Base-by-base conservation (phyloP, 1,284 basidiomycete species). In the Golubevia pallescens region DNA sequence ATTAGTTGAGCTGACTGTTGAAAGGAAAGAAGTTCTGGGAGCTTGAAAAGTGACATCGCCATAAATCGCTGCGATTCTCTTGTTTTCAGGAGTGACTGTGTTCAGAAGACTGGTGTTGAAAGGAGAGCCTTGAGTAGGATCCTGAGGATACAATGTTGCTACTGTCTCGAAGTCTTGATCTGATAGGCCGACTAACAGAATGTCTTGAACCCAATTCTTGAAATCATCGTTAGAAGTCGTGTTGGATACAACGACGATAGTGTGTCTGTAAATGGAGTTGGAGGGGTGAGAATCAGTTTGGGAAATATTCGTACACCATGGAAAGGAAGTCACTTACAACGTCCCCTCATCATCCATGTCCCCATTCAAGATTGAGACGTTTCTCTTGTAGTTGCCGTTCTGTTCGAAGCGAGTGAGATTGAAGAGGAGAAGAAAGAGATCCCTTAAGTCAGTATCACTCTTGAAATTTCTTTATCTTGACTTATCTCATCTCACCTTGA, bases 31-130 rank as follows among this genome's bases (percentile, higher is more conserved):
- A 16, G 89, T 82, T n/a, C 89, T 86, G 1, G 89, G 88, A 0
- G 86, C 89, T 62, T 90, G 89, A 84, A 91, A 90, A 0, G 88
- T 85, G 0, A 86, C 77, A 67, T 90, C 90, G 0, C 89, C 90
- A 54, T 86, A 86, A 66, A 90, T 77, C 0, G 89, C 86, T 6
- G 90, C 87, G 1, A 90, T 71, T 21, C 90, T 86, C 78, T 90
- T 90, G 83, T 86, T 90, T 67, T 90, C 86, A 0, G 88, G 88
- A 0, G 88, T 87, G 7, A 90, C 65, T 0, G 85, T 86, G 65
- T 89, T 88, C 3, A 86, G 55, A 34, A 82, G 66, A 0, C 88
- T 87, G 0, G 89, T 90, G 61, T 86, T 81, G 69, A 87, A 90
- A 0, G 90, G 90, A 0, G 89, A 89, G 3, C 89, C 89, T 71